Evolutionary conservation across 1,139 yeast species (phyloP).

Genomic region (Oligophagozyma castellii): DNA sequence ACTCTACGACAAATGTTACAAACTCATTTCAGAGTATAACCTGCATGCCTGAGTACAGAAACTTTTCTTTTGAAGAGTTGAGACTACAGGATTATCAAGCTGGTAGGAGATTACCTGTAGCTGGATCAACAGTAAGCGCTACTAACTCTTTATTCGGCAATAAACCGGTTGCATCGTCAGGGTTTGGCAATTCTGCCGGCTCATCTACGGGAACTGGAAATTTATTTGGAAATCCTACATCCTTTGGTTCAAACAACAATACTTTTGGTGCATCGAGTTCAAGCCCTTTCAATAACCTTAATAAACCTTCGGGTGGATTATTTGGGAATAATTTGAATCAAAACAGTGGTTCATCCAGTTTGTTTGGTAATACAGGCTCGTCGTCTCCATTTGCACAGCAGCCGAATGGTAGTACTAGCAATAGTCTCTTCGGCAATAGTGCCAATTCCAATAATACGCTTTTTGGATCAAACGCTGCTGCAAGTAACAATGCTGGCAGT

Average conservation of each 20-base stretch:
- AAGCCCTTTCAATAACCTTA: slow-evolving; percentile 1
- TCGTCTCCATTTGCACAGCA: slow-evolving; percentile 13
- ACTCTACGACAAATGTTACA: slow-evolving; percentile 41
- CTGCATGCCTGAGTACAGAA: slow-evolving; percentile 82
- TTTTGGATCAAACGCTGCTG: slow-evolving; percentile 11
- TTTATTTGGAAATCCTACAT: slow-evolving; percentile 12
- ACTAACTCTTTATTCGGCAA: slow-evolving; percentile 21
- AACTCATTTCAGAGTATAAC: slow-evolving; percentile 61
- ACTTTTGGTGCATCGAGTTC: slow-evolving; percentile 18
- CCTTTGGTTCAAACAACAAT: slow-evolving; percentile 4
- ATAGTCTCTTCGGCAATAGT: too few relatives aligned
- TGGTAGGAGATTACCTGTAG: slow-evolving; percentile 33
- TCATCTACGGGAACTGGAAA: slow-evolving; percentile 6
- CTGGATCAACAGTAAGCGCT: slow-evolving; percentile 7
- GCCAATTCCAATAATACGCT: background rate
- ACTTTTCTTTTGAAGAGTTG: slow-evolving; percentile 75
- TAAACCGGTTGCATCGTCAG: slow-evolving; percentile 6
- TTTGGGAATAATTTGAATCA: slow-evolving; percentile 21
- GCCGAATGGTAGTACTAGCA: too few relatives aligned
- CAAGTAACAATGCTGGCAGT: slow-evolving; percentile 6
- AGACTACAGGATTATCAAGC: slow-evolving; percentile 80
- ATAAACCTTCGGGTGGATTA: slow-evolving; percentile 19
- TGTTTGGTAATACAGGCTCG: slow-evolving; percentile 19
- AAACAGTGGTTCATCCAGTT: slow-evolving; percentile 17
- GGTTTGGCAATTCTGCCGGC: slow-evolving; percentile 18